Evolutionary conservation across 129 eudicot species (phyloP).

Genomic region (Logfia minima): DNA sequence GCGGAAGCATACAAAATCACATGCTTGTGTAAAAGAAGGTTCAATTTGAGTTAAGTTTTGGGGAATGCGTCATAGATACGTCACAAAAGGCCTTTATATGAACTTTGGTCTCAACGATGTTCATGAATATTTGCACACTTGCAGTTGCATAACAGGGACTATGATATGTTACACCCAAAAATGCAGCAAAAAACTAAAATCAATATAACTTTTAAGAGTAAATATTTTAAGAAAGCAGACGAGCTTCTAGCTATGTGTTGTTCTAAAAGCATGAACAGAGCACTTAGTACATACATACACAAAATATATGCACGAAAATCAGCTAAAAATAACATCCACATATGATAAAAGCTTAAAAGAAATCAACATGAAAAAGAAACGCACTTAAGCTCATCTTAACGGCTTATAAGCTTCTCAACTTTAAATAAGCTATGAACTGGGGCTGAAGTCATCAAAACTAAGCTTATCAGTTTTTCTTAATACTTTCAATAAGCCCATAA

Average conservation of each 20-base stretch:
- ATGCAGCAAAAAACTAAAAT: neutral
- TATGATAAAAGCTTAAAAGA: neutral
- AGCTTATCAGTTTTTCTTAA: too few relatives aligned
- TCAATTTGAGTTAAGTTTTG: neutral
- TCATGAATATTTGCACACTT: neutral
- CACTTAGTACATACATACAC: neutral
- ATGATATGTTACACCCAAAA: neutral
- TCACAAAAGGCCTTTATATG: neutral
- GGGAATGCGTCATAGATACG: neutral
- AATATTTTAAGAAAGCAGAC: neutral
- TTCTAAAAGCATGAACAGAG: neutral
- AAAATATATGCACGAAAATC: neutral
- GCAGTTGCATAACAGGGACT: neutral
- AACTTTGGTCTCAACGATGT: neutral
- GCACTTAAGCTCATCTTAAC: too few relatives aligned
- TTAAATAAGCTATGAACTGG: too few relatives aligned
- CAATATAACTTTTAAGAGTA: neutral
- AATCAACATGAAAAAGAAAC: too few relatives aligned
- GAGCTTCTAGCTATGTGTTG: neutral
- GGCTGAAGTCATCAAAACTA: too few relatives aligned
- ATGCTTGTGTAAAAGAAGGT: slow-evolving; percentile 1
- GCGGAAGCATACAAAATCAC: neutral
- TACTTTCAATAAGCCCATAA: too few relatives aligned
- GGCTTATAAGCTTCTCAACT: too few relatives aligned
- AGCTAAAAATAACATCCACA: neutral